Percentiles rank a stretch among this genome's conserved stretches.
Conservation (phyloP, 1,284 basidiomycete genomes). For the Phylloboletellus chloephorus region DNA sequence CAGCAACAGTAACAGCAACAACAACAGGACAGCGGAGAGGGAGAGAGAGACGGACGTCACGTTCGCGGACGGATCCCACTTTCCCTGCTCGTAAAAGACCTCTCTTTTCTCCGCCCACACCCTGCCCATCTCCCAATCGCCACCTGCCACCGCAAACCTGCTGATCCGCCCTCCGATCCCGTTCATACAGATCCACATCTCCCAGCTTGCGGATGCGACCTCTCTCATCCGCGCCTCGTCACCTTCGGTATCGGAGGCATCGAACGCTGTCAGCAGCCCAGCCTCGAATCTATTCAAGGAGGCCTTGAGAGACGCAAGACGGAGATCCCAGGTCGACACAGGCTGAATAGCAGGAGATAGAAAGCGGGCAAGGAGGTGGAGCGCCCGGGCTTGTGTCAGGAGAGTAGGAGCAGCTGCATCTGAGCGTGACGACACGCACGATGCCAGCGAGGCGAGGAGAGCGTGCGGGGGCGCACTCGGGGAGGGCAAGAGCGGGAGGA, state of each 20-base stretch:
- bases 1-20: too few relatives aligned
- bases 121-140: conserved; percentile 88
- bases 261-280: conserved; percentile 77
- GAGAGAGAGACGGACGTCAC: conserved; percentile 16
- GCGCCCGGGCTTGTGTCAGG: conserved; percentile 50
- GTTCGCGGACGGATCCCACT: conserved; percentile 59
- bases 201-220: conserved; percentile 80
- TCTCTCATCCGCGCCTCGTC: conserved; percentile 74
- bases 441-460: conserved; percentile 50
- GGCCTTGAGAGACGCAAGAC: conserved; percentile 63
- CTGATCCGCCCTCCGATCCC: conserved; percentile 32
- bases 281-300: conserved; percentile 88
- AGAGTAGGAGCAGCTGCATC: conserved; percentile 38
- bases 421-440: conserved; percentile 11
- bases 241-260: conserved; percentile 59
- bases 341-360: conserved; percentile 66
- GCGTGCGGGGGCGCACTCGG: conserved; percentile 53
- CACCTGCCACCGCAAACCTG: conserved; percentile 25
- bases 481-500: conserved; percentile 54
- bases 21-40: background rate
- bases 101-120: conserved; percentile 93
- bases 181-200: conserved; percentile 48
- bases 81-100: conserved; percentile 82
- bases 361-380: conserved; percentile 70
- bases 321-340: conserved; percentile 57